Evolutionary conservation across 441 rosid genomes (phyloP).

Genomic region (Adansonia madagascariensis): DNA sequence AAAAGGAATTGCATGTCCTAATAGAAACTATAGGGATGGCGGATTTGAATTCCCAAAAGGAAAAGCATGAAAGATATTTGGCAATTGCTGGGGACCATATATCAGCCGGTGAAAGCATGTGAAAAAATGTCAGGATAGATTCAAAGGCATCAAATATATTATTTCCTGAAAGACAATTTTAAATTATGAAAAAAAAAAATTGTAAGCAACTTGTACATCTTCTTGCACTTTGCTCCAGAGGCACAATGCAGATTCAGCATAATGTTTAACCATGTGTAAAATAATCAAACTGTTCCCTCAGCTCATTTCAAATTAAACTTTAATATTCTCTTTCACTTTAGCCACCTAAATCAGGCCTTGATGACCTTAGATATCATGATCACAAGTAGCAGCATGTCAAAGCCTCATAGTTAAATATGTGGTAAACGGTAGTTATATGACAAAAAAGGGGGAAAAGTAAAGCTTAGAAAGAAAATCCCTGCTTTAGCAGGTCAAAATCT

Average conservation of each 20-base stretch:
- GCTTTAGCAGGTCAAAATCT: no score
- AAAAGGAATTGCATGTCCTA: constrained; percentile 27
- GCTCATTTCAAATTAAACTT: neutral
- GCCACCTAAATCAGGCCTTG: neutral
- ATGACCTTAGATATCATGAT: neutral
- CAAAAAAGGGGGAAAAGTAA: no score
- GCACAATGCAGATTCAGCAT: constrained; percentile 18
- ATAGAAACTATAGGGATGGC: neutral
- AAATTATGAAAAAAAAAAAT: neutral
- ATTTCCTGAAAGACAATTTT: constrained; percentile 22
- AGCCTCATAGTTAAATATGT: neutral
- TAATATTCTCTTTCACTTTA: neutral
- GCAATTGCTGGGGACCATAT: constrained; percentile 33
- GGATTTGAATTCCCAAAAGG: constrained; percentile 20
- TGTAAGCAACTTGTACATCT: constrained; percentile 28
- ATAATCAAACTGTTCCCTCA: neutral
- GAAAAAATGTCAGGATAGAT: constrained; percentile 39
- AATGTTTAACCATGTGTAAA: constrained; percentile 15
- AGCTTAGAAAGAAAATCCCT: no score
- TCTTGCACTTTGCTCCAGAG: constrained; percentile 26
- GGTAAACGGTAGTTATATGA: no score
- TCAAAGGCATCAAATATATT: constrained; percentile 27
- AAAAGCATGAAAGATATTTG: constrained; percentile 12
- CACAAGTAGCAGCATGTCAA: constrained; percentile 3
- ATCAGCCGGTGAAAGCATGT: constrained; percentile 39